Evolutionary conservation across 495 filamentous ascomycete genomes (phyloP), one percentile per base, ranked within the genome.

Genomic region (Amphirosellinia nigrospora): DNA sequence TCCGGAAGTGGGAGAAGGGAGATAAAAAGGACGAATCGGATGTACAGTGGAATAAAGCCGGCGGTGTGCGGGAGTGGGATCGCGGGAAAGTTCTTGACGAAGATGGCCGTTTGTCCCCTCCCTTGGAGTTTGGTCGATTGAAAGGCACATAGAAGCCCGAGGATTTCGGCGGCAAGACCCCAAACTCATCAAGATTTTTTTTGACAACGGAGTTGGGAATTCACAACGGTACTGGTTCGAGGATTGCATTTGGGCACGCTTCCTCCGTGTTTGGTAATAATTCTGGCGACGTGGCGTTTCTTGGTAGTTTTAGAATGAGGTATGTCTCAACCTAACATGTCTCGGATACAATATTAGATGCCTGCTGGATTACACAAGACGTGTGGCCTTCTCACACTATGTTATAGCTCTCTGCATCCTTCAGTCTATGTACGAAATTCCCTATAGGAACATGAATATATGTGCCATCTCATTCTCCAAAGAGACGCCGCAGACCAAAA

Each of bases 21-120:
- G 84, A 84, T 1, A 86, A 86, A 68, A 84, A 83, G 69, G 86
- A 90, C 72, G 85, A 88, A 64, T 90, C 91, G 38, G 88, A 93
- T 75, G 91, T 97, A 15, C 85, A 79, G 71, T 99, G 96, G 95
- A 85, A 85, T 53, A 91, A 89, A 76, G 88, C 86, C 55, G 94
- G 93, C 0, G 91, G 93, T 70, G 84, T 87, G n/a, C 87, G 93
- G 43, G 95, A 97, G 76, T 98, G 94, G 94, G 94, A 98, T 85
- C 84, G 89, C 9, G 92, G 92, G 3, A 97, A 97, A 75, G 88
- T 93, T 39, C 79, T 93, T 43, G 87, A 89, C 23, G 19, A 7
- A 3, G 60, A 73, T 30, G 76, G 68, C 32, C 41, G 48, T 36
- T 52, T 75, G 8, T 45, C 63, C 23, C 52, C 70, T 21, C 65